Base-by-base conservation (phyloP, 768 basidiomycete species). In the Agaricus sinodeliciosus region DNA sequence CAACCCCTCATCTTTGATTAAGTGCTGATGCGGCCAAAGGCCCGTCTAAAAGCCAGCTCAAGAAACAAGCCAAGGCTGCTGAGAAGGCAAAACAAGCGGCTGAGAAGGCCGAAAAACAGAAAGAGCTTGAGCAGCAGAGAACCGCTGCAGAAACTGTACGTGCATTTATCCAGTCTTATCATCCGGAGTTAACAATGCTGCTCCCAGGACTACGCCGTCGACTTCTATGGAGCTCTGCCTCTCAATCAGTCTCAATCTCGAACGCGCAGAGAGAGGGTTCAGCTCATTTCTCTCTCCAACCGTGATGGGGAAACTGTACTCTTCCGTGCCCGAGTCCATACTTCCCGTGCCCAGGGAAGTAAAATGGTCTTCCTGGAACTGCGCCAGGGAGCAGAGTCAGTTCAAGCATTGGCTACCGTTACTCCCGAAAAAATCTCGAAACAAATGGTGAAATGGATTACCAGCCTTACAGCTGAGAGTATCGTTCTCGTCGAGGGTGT, bases 391-490 rank as follows among this genome's bases (percentile, higher is more conserved):
- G 85, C 79, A 12, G 78, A 87, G 63, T 77, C 94, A 51, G 84
- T 99, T 8, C 95, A 98, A 66, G 94, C 88, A 34, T 72, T 98
- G 37, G 73, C 95, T 55, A 69, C 74, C 44, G 81, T 88, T 19
- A 72, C 85, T 9, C 78, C 82, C 9, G 87, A 81, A 43, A 84
- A 80, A 62, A 78, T 98, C 25, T 94, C 91, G 57, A 97, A 94
- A 70, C 94, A 95, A 66, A 99, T 99, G 96, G 81, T 93, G 36
- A 96, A 93, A 69, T 98, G 89, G 87, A 81, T 85, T 15, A 83
- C 84, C 16, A 65, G 80, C 22, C 70, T 98, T 46, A 73, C 85
- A 25, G 80, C 80, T 61, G 96, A 99, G 72, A 90, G 87, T 54
- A 94, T 99, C 62, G 86, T 98, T 4, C 80, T 94, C 19, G 87